A percentile compares a stretch with the other conserved stretches of the same genome.
These are phyloP conservation scores for Durotheca rogersii DNA, from an alignment of 495 filamentous ascomycete genomes.

Conservation along the genomic window DNA sequence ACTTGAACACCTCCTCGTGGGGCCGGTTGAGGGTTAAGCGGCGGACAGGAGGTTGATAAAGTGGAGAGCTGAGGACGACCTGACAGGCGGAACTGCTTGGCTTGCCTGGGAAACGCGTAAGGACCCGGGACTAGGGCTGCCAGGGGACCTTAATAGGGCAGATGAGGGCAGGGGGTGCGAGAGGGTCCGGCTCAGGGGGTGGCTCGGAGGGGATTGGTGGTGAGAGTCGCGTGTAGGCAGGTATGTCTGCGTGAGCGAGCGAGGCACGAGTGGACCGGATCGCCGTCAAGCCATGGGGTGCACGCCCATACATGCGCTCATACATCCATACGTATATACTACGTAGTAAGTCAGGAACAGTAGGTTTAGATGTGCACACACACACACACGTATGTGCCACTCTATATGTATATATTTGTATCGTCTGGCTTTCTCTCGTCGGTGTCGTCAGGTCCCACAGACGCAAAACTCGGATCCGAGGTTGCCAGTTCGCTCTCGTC, in stretches of 20 bases:
- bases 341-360: constrained; percentile 20
- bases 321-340: too few relatives aligned
- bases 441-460: too few relatives aligned
- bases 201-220: not conserved
- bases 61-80: constrained; percentile 28
- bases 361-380: constrained; percentile 2
- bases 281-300: constrained; percentile 29
- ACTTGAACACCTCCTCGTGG: not conserved
- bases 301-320: constrained; percentile 20
- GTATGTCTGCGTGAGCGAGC: too few relatives aligned
- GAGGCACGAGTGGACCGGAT: constrained; percentile 22
- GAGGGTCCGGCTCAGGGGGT: not conserved
- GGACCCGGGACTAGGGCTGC: constrained; percentile 7
- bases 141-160: not conserved
- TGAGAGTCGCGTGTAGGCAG: too few relatives aligned
- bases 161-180: not conserved
- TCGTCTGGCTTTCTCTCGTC: too few relatives aligned
- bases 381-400: too few relatives aligned
- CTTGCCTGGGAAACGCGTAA: constrained; percentile 20
- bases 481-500: not conserved
- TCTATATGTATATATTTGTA: too few relatives aligned
- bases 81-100: constrained; percentile 27
- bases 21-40: not conserved
- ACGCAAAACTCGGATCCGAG: too few relatives aligned
- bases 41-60: constrained; percentile 20